Evolutionary conservation across 1,139 yeast species (phyloP), one percentile per base, ranked within the genome.

Genomic region (Blastobotrys capitulatus): DNA sequence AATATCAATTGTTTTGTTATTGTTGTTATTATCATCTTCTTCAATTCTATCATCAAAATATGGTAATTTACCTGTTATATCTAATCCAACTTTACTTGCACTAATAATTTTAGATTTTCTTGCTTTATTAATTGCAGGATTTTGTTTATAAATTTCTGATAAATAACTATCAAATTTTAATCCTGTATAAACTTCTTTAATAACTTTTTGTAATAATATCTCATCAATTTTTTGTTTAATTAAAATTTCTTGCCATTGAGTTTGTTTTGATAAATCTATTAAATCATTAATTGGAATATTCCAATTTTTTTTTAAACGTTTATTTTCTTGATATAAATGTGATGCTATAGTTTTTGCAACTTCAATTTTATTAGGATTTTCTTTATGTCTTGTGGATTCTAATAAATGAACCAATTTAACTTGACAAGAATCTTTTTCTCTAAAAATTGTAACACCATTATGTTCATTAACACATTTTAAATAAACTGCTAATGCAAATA

Each of bases 361-460:
- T 18, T 37, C 40, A 22, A 19, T n/a, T 26, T 19, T 37, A 19
- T 25, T 9, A 3, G 40, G 40, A 27, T n/a, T 18, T n/a, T 31
- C 25, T 34, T 42, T 32, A 4, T n/a, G 29, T 19, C 18, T 13
- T 15, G 26, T 6, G 9, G 36, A 37, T n/a, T 27, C 38, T 26
- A 18, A 19, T 13, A 37, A 19, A 19, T 37, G 40, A 16, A 13
- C 16, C 22, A 37, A 8, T 26, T 37, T 37, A 5, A 37, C 40
- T 19, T 37, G 40, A 26, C 40, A 37, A 3, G 39, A 38, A 44
- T 38, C 26, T 20, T 18, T 19, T 19, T 44, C 48, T n/a, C 25
- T 19, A 32, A 36, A 44, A 26, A 44, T n/a, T 8, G 39, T 27
- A 27, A 44, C 43, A 8, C 38, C 43, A 22, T 39, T 44, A 15